These are phyloP conservation scores for Puya raimondii DNA, from an alignment of 176 grass and related monocot genomes.

Conservation along the genomic window DNA sequence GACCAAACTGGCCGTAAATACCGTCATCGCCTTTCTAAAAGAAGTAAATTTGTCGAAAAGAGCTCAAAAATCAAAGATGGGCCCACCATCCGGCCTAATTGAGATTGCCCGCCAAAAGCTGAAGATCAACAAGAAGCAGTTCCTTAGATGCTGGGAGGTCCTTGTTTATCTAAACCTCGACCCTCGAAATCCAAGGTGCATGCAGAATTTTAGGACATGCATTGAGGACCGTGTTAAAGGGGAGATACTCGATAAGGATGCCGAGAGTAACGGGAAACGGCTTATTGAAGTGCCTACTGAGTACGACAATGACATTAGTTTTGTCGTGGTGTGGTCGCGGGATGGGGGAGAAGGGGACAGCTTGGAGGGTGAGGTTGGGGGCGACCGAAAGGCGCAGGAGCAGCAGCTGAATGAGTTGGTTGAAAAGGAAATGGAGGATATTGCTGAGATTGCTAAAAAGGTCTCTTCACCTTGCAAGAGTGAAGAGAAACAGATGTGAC, in stretches of 20 bases:
- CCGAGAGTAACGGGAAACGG: slow-evolving; percentile 42
- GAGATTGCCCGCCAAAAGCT: slow-evolving; percentile 49
- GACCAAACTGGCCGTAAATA: slow-evolving; percentile 36
- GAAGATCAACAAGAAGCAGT: slow-evolving; percentile 91
- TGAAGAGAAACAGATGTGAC: background rate
- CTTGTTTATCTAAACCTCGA: slow-evolving; percentile 73
- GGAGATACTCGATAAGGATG: slow-evolving; percentile 42
- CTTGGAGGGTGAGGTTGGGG: slow-evolving; percentile 29
- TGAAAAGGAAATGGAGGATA: slow-evolving; percentile 55
- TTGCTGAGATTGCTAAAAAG: slow-evolving; percentile 46
- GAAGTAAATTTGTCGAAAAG: slow-evolving; percentile 55
- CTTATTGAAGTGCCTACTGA: slow-evolving; percentile 48
- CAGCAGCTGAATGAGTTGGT: slow-evolving; percentile 70
- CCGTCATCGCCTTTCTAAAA: slow-evolving; percentile 45
- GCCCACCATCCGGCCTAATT: slow-evolving; percentile 31
- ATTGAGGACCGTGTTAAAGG: slow-evolving; percentile 59
- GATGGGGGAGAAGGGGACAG: slow-evolving; percentile 26
- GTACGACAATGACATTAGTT: slow-evolving; percentile 40
- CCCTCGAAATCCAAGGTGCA: slow-evolving; percentile 33
- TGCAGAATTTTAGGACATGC: slow-evolving; percentile 68
- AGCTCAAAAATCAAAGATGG: slow-evolving; percentile 29
- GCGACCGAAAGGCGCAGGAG: slow-evolving; percentile 46
- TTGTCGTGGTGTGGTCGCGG: slow-evolving; percentile 60
- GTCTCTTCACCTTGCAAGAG: slow-evolving; percentile 31
- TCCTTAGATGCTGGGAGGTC: slow-evolving; percentile 74